phyloP scores from a whole-genome alignment of 805 yeast species.

The Metschnikowia drakensbergensis region DNA sequence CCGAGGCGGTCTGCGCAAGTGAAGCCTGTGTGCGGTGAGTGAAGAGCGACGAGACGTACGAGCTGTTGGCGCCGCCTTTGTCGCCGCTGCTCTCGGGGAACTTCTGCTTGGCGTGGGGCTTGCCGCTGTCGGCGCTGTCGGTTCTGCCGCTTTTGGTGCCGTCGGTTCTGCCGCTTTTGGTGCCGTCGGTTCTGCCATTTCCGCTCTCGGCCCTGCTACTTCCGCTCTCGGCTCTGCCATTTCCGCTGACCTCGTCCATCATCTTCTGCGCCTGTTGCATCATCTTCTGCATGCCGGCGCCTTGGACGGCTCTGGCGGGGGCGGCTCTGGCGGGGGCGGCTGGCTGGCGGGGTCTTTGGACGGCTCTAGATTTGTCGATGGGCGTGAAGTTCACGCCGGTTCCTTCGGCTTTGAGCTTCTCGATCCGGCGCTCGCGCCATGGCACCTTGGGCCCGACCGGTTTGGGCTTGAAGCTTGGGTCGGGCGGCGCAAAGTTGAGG shows the following conservation, averaged over 20 bases:
- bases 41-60: slow-evolving; percentile 84
- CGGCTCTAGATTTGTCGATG: background rate
- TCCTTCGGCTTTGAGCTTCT: slow-evolving; percentile 49
- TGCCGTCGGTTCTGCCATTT: slow-evolving; percentile 1
- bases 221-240: slow-evolving; percentile 1
- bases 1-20: slow-evolving; percentile 49
- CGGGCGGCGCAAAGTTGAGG: slow-evolving; percentile 63
- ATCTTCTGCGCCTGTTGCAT: background rate
- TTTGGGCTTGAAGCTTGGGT: slow-evolving; percentile 6
- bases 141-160: slow-evolving; percentile 8
- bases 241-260: background rate
- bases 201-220: slow-evolving; percentile 11
- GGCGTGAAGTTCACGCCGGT: slow-evolving; percentile 8
- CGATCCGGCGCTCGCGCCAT: slow-evolving; percentile 77
- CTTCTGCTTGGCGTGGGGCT: too few relatives aligned
- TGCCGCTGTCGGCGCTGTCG: slow-evolving; percentile 6
- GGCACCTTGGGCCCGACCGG: slow-evolving; percentile 37
- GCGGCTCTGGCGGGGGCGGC: too few relatives aligned
- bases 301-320: background rate
- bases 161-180: slow-evolving; percentile 1
- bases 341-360: too few relatives aligned
- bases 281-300: background rate
- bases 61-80: slow-evolving; percentile 32
- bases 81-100: background rate
- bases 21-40: slow-evolving; percentile 40